Evolutionary conservation across 306 rosid species (phyloP).

Genomic region (Dalbergia cultrata): DNA sequence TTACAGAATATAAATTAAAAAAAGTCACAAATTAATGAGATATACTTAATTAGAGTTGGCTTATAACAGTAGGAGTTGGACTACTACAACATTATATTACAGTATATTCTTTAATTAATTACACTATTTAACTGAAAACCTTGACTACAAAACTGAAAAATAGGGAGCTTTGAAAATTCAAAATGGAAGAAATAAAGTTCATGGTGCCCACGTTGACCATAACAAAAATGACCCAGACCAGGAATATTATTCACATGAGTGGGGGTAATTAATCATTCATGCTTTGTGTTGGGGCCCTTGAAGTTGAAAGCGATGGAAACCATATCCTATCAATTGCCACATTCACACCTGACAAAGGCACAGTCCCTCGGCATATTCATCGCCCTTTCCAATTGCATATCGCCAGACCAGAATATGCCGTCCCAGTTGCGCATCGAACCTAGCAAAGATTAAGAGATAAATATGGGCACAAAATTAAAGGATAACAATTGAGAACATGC

Average conservation of each 20-base stretch:
- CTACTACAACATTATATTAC: neutral
- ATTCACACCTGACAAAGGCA: neutral
- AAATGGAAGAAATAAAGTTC: neutral
- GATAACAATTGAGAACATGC: neutral
- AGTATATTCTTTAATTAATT: neutral
- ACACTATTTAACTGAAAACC: neutral
- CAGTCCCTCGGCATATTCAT: slow-evolving; percentile 34
- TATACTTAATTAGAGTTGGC: neutral
- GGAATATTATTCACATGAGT: slow-evolving; percentile 27
- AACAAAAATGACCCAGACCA: neutral
- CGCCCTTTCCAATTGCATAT: slow-evolving; percentile 9
- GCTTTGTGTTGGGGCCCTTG: slow-evolving; percentile 3
- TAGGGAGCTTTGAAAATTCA: neutral
- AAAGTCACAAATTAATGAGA: neutral
- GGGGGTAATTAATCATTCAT: slow-evolving; percentile 29
- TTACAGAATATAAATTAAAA: neutral
- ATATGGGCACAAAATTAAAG: neutral
- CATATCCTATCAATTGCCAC: slow-evolving; percentile 10
- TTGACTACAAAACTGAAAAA: neutral
- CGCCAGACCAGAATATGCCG: slow-evolving; percentile 41
- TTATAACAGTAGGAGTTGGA: neutral
- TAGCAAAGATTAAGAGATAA: neutral
- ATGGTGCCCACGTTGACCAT: slow-evolving; percentile 38
- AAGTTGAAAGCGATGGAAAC: slow-evolving; percentile 35
- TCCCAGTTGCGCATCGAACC: slow-evolving; percentile 30